Evolutionary conservation across 108 stramenopile species (phyloP), one percentile per base, ranked within the genome.

Genomic region (Ochromonas danica): DNA sequence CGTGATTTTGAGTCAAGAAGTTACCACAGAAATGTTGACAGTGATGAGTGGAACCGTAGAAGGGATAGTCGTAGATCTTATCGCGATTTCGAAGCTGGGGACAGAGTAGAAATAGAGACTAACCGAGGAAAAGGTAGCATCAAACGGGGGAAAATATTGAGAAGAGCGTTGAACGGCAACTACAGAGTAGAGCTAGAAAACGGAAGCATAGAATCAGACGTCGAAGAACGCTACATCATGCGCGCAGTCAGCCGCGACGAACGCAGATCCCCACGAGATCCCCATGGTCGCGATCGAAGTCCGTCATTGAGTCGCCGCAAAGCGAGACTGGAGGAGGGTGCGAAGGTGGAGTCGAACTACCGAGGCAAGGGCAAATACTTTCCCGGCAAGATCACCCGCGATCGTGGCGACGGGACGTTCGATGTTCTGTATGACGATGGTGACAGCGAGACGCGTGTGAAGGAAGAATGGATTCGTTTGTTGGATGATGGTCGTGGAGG

Each of bases 341-440:
- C 80, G 43, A 78, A 70, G 70, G 82, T 87, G 1, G 82, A 82
- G 36, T 71, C 85, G 28, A 28, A 82, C 31, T 84, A 83, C 61
- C 70, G 74, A 17, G 80, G 82, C 28, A 75, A 81, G 22, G 71
- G 79, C 35, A 83, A 57, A 45, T 87, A 40, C 62, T 81, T 78
- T 79, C 25, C 31, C 1, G 86, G 85, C 25, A 70, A 51, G 43
- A 57, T 87, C 33, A 17, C 77, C n/a, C 28, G 83, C 17, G 81
- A 77, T 1, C 81, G 84, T 39, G 61, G 10, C 22, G 79, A 86
- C 27, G 81, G 41, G 41, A 85, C 82, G 10, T 81, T 71, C 35
- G 71, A 36, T 40, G 80, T 87, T 41, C 79, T 79, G 45, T 87
- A 85, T 35, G 86, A 87, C 61, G 83, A 87, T 42, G 86, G 85